Evolutionary conservation across 2,329 filamentous ascomycete genomes (phyloP), one percentile per base, ranked within the genome.

Genomic region (Madurella fahalii): DNA sequence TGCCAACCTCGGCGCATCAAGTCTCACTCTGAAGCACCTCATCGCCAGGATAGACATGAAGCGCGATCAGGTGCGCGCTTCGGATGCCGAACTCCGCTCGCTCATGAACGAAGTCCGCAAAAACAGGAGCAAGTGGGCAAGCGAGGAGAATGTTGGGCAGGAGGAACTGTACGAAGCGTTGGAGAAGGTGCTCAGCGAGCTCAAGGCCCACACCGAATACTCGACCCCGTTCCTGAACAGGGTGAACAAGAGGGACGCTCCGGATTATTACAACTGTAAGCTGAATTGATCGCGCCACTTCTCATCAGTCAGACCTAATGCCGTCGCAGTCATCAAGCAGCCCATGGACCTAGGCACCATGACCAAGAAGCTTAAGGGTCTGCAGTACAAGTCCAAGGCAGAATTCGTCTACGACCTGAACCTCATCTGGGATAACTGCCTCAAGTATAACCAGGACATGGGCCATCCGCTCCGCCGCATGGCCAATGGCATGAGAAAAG

Each of bases 51-150:
- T 99, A 67, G 94, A 99, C 71, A 83, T 89, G 72, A 94, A 96
- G 74, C 86, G 94, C 66, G 86, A 90, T 61, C 84, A 90, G 74
- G 93, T 99, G 50, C 84, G 86, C 68, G 93, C 94, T 16, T 95
- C 92, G 1, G 94, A 99, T 74, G 88, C 91, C 20, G 93, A 99
- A 68, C 77, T 99, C 56, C 85, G 94, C 56, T 90, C 87, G 47
- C 76, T 99, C 55, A 96, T 99, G 82, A 96, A 94, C 65, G 94
- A 99, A 71, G 94, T 99, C 16, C 84, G 94, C 60, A 99, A 97
- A 72, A 97, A 97, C 64, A 82, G 94, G 65, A 97, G 93, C 72
- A 99, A 99, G 74, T 99, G 94, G 94, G 93, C 94, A 3, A 97
- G 89, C 69, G 94, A 97, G 71, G 94, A 99, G 64, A 94, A 95